Base-by-base conservation (phyloP, 306 rosid genomes). In the Rosa chinensis region DNA sequence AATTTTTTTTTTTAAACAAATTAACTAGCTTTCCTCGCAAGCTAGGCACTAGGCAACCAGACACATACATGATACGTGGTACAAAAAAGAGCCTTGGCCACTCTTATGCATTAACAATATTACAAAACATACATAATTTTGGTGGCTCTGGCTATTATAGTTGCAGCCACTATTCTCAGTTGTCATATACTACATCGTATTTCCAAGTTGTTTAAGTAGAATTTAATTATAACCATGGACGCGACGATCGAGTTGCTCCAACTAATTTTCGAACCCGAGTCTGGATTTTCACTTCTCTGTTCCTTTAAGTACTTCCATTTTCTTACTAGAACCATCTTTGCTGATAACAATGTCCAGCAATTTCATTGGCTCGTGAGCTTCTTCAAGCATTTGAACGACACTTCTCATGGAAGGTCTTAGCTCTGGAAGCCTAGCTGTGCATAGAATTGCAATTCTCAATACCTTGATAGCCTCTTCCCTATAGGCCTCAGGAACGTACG, bases 301-400 rank as follows among this genome's bases (percentile, higher is more conserved):
- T 39, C 77, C 77, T 7, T 77, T 74, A 20, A 8, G 39, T 18
- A 66, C 62, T 25, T 58, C 84, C 23, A 77, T 71, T 64, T 82
- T 88, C 81, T 75, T 82, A 52, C 48, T 66, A 12, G 61, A 58
- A 3, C 83, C 88, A 32, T 95, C 90, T 82, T 95, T 95, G 82
- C 77, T 56, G 49, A 89, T 80, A 16, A 86, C 80, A 74, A 96
- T 89, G 1, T 90, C 86, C 32, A 89, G 76, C 83, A 95, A 58
- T 52, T 82, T 86, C 78, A 88, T 82, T 8, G 93, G 92, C 32
- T 82, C 92, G 40, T 76, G 79, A 12, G 92, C 97, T 55, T 89
- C 97, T 55, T 90, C 87, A 0, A 96, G 90, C 92, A 89, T 90
- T 48, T 96, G 98, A 59, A 96, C 98, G 71, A 96, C 99, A 67